Evolutionary conservation across 2,329 filamentous ascomycete species (phyloP).

Genomic region (Blastomyces silverae): DNA sequence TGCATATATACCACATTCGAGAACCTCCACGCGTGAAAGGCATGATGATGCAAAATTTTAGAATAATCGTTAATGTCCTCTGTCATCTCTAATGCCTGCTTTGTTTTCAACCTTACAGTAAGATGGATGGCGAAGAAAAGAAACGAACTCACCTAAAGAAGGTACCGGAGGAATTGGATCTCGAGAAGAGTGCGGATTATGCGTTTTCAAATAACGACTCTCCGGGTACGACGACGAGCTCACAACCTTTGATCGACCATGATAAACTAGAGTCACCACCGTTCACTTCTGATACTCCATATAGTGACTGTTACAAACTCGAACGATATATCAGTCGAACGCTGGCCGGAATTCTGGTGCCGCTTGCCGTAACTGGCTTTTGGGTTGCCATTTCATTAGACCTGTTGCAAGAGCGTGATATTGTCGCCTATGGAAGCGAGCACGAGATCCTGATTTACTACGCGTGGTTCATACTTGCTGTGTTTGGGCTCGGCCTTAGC

Average conservation of each 20-base stretch:
- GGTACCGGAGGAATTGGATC: conserved; percentile 6
- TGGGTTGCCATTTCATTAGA: neutral
- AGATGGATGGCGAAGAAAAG: conserved; percentile 1
- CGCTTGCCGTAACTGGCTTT: conserved; percentile 1
- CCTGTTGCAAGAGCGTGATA: neutral
- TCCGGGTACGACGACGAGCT: conserved; percentile 8
- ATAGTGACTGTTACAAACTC: neutral
- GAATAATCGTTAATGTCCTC: neutral
- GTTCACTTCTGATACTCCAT: neutral
- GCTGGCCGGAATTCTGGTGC: conserved; percentile 2
- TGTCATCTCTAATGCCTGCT: neutral
- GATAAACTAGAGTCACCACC: conserved; percentile 4
- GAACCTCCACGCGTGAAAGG: neutral
- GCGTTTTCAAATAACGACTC: neutral
- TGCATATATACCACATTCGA: neutral
- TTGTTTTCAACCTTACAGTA: neutral
- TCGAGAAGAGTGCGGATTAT: neutral
- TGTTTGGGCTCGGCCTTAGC: conserved; percentile 15
- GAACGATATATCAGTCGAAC: conserved; percentile 4
- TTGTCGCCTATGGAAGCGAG: conserved; percentile 9
- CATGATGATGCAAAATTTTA: neutral
- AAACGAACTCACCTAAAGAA: neutral
- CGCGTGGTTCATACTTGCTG: conserved; percentile 18
- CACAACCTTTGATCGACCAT: conserved; percentile 6
- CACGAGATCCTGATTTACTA: conserved; percentile 16